Conservation (phyloP, 2,329 filamentous ascomycete species). For the Diatrype stigma region DNA sequence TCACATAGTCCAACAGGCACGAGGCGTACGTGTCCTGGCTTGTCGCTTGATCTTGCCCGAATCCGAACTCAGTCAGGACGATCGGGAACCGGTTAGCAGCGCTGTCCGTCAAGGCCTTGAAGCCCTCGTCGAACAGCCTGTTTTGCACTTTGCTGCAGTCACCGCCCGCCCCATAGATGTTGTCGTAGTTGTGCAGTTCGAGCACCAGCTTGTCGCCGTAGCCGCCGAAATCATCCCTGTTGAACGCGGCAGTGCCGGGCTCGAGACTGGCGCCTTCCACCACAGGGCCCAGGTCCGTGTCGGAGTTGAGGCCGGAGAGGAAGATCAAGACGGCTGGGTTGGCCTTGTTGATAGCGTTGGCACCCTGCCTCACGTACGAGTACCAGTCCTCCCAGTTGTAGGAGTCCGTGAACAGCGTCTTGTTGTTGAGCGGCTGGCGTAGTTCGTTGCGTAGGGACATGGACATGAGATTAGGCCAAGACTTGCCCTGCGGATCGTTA, state of each 20-base stretch:
- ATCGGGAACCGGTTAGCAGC: slow-evolving; percentile 40
- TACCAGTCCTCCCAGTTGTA: slow-evolving; percentile 58
- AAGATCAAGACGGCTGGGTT: slow-evolving; percentile 52
- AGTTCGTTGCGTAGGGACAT: slow-evolving; percentile 52
- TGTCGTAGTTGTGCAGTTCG: slow-evolving; percentile 59
- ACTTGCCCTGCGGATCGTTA: slow-evolving; percentile 29
- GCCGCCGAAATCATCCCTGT: slow-evolving; percentile 39
- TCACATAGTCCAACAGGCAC: slow-evolving; percentile 47
- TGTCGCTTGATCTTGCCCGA: slow-evolving; percentile 41
- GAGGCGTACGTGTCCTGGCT: slow-evolving; percentile 45
- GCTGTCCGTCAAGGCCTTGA: slow-evolving; percentile 41
- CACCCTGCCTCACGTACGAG: slow-evolving; percentile 42
- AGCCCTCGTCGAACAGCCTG: slow-evolving; percentile 46
- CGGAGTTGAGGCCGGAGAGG: slow-evolving; percentile 53
- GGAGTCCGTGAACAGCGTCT: slow-evolving; percentile 20
- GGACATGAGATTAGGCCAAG: slow-evolving; percentile 44
- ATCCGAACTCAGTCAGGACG: slow-evolving; percentile 51
- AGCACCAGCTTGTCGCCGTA: slow-evolving; percentile 53
- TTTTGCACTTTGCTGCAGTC: slow-evolving; percentile 41
- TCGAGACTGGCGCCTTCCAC: slow-evolving; percentile 42
- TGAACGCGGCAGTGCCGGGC: slow-evolving; percentile 42
- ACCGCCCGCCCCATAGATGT: slow-evolving; percentile 25
- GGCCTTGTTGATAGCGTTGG: slow-evolving; percentile 45
- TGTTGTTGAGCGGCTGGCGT: slow-evolving; percentile 35
- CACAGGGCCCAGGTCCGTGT: slow-evolving; percentile 48